A percentile compares a stretch with the other conserved stretches of the same genome.
phyloP scores from a whole-genome alignment of 495 filamentous ascomycete genomes.

The Podospora sp. region DNA sequence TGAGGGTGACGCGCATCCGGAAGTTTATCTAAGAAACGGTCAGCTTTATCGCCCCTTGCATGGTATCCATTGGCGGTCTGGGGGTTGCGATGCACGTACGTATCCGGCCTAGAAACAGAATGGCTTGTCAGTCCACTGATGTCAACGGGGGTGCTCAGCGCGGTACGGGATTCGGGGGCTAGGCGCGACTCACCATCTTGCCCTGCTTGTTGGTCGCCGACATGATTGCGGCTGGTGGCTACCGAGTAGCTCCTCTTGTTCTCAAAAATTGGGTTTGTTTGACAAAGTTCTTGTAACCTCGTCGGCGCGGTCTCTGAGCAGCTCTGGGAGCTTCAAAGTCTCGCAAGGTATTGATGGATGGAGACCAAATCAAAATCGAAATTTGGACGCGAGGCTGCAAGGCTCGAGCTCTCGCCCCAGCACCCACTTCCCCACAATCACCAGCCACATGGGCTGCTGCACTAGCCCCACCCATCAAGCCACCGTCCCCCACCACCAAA shows the following conservation, averaged over 20 bases:
- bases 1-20: conserved; percentile 95
- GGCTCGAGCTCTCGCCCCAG: conserved; percentile 21
- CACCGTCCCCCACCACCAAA: conserved; percentile 20
- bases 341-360: conserved; percentile 15
- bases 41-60: conserved; percentile 32
- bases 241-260: conserved; percentile 61
- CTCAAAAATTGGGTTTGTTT: conserved; percentile 55
- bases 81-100: conserved; percentile 62
- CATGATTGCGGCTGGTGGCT: conserved; percentile 61
- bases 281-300: conserved; percentile 24
- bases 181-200: conserved; percentile 85
- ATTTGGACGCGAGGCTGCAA: conserved; percentile 40
- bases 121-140: conserved; percentile 67
- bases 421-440: conserved; percentile 28
- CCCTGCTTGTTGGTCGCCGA: conserved; percentile 98
- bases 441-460: conserved; percentile 24
- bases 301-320: conserved; percentile 36
- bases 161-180: conserved; percentile 31
- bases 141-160: conserved; percentile 58
- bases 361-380: conserved; percentile 22
- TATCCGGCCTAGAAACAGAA: conserved; percentile 78
- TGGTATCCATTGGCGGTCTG: not conserved
- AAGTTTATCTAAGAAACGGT: conserved; percentile 83
- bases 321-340: conserved; percentile 20
- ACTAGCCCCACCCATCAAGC: conserved; percentile 29